Evolutionary conservation across 768 basidiomycete genomes (phyloP), one percentile per base, ranked within the genome.

Genomic region (Calocybe indica): DNA sequence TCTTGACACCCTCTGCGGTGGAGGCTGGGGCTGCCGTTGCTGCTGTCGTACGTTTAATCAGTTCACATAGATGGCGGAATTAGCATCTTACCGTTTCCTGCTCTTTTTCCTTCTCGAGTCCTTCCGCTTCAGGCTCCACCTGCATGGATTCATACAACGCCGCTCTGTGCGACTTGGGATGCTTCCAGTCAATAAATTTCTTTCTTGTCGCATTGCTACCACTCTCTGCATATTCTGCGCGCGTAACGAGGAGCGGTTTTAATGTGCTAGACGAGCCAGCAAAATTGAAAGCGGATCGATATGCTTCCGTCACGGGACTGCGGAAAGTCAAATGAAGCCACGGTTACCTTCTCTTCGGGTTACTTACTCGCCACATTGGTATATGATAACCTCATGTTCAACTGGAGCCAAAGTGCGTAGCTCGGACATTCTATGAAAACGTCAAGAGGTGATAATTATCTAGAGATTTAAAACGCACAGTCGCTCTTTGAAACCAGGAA

Each of bases 221-320:
- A 51, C 76, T 76, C 67, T 97, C 93, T 42, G 79, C 69, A 65
- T 95, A 97, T 62, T 97, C 92, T 41, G 78, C 80, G 38, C 86
- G 72, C 4, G 90, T 90, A 52, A 92, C 79, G 30, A 79, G 74
- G 13, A 70, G 67, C 31, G 70, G 64, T 0, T 68, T 44, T 54
- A 86, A 84, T 36, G 71, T 22, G 22, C 22, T 69, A 22, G 79
- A 66, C 13, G 70, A 68, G 44, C 64, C 70, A 22, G 80, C 78
- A 54, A 89, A 82, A 11, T 74, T 67, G 45, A 78, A 60, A 0
- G 84, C 84, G 46, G 81, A 74, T 44, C 68, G 65, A 64, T 87
- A 85, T 2, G 78, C 76, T 68, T 85, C 83, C 47, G 75, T 77
- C 58, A 81, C 72, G 22, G 88, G 80, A 48, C 86, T 88, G 14